Evolutionary conservation across 2,329 filamentous ascomycete genomes (phyloP).

Genomic region (Myrmaecium sp.): DNA sequence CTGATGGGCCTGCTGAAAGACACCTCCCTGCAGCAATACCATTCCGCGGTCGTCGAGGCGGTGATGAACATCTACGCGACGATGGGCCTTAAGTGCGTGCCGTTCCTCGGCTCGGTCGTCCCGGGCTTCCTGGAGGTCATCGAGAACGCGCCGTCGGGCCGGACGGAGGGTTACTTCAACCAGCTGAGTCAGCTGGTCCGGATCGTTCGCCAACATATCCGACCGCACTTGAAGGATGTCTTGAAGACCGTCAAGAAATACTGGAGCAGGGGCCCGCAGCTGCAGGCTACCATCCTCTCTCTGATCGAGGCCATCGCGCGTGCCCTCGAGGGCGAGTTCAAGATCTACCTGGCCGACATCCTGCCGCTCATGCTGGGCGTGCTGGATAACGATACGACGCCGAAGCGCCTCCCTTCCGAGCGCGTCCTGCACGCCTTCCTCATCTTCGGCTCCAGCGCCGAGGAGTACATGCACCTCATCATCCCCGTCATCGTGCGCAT

Average conservation of each 20-base stretch:
- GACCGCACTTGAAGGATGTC: conserved; percentile 75
- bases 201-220: conserved; percentile 91
- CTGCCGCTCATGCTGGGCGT: conserved; percentile 89
- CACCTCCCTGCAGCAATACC: conserved; percentile 73
- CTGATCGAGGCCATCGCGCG: conserved; percentile 87
- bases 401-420: conserved; percentile 67
- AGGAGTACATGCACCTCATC: conserved; percentile 99
- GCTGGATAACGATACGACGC: conserved; percentile 66
- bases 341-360: conserved; percentile 78
- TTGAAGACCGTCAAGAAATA: conserved; percentile 76
- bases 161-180: conserved; percentile 92
- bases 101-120: conserved; percentile 84
- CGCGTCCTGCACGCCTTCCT: conserved; percentile 87
- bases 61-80: conserved; percentile 99
- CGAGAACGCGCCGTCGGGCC: conserved; percentile 55
- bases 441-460: conserved; percentile 85
- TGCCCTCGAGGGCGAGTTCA: conserved; percentile 93
- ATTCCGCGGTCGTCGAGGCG: conserved; percentile 86
- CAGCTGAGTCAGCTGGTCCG: conserved; percentile 84
- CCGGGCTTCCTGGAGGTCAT: conserved; percentile 88
- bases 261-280: conserved; percentile 63
- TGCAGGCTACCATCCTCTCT: conserved; percentile 82
- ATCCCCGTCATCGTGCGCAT: conserved; percentile 88
- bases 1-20: conserved; percentile 85
- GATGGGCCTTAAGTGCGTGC: conserved; percentile 85